A percentile compares a stretch with the other conserved stretches of the same genome.
These are phyloP conservation scores for Diaporthe sp. DNA, from an alignment of 2,329 filamentous ascomycete genomes.

Conservation along the genomic window DNA sequence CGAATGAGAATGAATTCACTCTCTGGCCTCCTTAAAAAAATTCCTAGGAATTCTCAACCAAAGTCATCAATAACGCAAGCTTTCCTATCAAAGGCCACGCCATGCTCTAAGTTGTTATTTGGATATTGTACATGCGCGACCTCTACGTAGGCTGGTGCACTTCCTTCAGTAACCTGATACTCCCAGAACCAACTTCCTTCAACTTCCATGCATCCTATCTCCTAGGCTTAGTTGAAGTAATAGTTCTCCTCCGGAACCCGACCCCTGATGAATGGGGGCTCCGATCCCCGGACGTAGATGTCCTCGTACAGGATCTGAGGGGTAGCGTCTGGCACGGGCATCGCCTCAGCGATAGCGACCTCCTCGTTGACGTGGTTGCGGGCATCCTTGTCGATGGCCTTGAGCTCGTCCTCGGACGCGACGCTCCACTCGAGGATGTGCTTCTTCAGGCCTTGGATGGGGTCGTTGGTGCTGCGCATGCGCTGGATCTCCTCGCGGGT, in stretches of 20 bases:
- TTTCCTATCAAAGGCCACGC: conserved; percentile 19
- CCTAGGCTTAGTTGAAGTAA: conserved; percentile 74
- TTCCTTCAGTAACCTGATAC: neutral
- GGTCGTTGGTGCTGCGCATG: conserved; percentile 99
- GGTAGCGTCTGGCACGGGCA: conserved; percentile 82
- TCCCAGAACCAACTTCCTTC: conserved; percentile 1
- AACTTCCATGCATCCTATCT: conserved; percentile 35
- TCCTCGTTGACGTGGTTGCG: conserved; percentile 87
- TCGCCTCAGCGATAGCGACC: conserved; percentile 89
- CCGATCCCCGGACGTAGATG: conserved; percentile 89
- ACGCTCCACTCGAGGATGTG: conserved; percentile 97
- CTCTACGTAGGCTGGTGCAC: conserved; percentile 6
- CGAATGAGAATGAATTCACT: neutral
- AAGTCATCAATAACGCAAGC: conserved; percentile 24
- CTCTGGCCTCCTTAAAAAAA: neutral
- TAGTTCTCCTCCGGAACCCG: conserved; percentile 92
- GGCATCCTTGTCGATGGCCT: conserved; percentile 94
- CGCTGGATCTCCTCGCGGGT: conserved; percentile 99
- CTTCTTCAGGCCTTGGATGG: conserved; percentile 97
- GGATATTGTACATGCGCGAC: conserved; percentile 36
- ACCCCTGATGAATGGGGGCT: conserved; percentile 89
- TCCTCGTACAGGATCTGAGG: conserved; percentile 92
- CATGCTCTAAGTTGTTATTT: conserved; percentile 28
- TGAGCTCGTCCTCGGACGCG: conserved; percentile 92
- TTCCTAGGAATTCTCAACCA: neutral